These are phyloP conservation scores for Didymella segeticola DNA, from an alignment of 2,329 filamentous ascomycete genomes.

Conservation along the genomic window DNA sequence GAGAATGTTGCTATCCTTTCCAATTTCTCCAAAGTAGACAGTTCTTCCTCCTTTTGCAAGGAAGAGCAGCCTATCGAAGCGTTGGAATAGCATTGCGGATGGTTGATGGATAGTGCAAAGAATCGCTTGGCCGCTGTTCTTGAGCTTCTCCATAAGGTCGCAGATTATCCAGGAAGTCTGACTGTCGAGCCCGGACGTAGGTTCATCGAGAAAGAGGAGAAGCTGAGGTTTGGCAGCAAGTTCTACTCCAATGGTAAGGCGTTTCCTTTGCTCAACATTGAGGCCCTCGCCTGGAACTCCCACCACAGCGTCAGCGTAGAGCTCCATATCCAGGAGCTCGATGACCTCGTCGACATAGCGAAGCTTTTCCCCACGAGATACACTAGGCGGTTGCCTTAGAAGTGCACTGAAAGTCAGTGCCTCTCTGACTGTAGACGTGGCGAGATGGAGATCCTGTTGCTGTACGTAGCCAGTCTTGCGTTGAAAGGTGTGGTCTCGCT, in stretches of 20 bases:
- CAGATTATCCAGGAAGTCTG: slow-evolving; percentile 94
- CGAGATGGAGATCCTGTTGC: slow-evolving; percentile 88
- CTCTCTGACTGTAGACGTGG: slow-evolving; percentile 86
- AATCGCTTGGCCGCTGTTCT: slow-evolving; percentile 81
- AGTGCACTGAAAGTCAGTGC: slow-evolving; percentile 85
- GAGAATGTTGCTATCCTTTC: slow-evolving; percentile 71
- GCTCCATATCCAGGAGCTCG: slow-evolving; percentile 85
- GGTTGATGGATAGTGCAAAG: slow-evolving; percentile 98
- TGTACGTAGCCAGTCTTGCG: slow-evolving; percentile 92
- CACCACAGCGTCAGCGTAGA: slow-evolving; percentile 88
- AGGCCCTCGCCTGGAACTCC: slow-evolving; percentile 87
- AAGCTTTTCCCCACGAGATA: slow-evolving; percentile 78
- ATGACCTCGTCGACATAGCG: slow-evolving; percentile 91
- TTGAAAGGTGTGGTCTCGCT: slow-evolving; percentile 82
- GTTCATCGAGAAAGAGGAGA: slow-evolving; percentile 91
- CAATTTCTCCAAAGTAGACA: slow-evolving; percentile 83
- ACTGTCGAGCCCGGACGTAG: slow-evolving; percentile 90
- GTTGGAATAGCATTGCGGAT: slow-evolving; percentile 93
- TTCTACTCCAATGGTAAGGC: slow-evolving; percentile 94
- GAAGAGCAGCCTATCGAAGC: slow-evolving; percentile 83
- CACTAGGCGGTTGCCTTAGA: slow-evolving; percentile 79
- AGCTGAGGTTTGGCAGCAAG: slow-evolving; percentile 89
- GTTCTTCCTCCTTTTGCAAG: slow-evolving; percentile 77
- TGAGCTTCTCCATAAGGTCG: slow-evolving; percentile 85
- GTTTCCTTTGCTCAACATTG: slow-evolving; percentile 71